Conservation (phyloP, 1,284 basidiomycete species). For the Vanrija sp. region DNA sequence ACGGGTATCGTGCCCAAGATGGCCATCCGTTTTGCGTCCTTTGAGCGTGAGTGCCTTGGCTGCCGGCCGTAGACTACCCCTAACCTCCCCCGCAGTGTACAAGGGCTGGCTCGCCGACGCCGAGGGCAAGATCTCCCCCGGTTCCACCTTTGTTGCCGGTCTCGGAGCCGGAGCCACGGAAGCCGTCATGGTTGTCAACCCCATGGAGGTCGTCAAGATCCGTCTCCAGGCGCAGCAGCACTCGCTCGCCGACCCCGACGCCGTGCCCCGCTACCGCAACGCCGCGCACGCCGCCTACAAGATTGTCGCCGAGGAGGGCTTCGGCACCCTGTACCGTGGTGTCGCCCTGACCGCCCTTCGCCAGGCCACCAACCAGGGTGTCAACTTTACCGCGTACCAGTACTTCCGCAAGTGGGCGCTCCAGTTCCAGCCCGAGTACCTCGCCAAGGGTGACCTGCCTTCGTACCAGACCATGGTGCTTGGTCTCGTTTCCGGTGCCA, state of each 20-base stretch:
- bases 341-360: slow-evolving; percentile 88
- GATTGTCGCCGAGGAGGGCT: slow-evolving; percentile 89
- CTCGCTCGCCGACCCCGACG: slow-evolving; percentile 92
- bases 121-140: slow-evolving; percentile 33
- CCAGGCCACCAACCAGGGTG: slow-evolving; percentile 98
- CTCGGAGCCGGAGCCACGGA: slow-evolving; percentile 91
- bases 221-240: slow-evolving; percentile 96
- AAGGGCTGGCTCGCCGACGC: slow-evolving; percentile 66
- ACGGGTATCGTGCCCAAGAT: slow-evolving; percentile 99
- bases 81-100: slow-evolving; percentile 57
- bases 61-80: not conserved
- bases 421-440: slow-evolving; percentile 67
- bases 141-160: slow-evolving; percentile 66
- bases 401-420: slow-evolving; percentile 85
- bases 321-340: slow-evolving; percentile 82
- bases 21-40: slow-evolving; percentile 98
- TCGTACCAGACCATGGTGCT: slow-evolving; percentile 93
- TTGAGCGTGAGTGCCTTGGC: slow-evolving; percentile 59
- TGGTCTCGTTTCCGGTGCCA: slow-evolving; percentile 91
- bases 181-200: slow-evolving; percentile 90
- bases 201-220: slow-evolving; percentile 99
- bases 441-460: slow-evolving; percentile 61
- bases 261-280: slow-evolving; percentile 91
- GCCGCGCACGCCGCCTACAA: slow-evolving; percentile 95
- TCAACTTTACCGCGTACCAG: slow-evolving; percentile 98